Conservation (phyloP, 768 basidiomycete species). For the Dictyophora rubrovolvata region DNA sequence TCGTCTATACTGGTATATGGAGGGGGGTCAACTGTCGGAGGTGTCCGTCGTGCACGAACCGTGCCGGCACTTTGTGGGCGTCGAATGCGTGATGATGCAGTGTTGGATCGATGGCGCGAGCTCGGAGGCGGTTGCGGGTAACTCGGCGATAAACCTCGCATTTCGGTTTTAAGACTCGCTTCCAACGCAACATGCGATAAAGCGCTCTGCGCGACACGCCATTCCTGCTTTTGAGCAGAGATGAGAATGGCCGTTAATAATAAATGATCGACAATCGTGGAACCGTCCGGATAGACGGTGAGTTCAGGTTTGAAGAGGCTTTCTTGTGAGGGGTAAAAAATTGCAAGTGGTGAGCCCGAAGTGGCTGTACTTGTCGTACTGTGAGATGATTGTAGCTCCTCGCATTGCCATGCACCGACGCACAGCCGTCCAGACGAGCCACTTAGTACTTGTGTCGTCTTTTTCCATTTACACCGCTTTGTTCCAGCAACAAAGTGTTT, state of each 20-base stretch:
- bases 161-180: constrained; percentile 6
- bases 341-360: not conserved
- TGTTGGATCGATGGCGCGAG: not conserved
- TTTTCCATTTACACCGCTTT: constrained; percentile 7
- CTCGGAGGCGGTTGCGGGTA: not conserved
- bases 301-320: constrained; percentile 5
- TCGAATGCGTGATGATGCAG: not conserved
- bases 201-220: constrained; percentile 5
- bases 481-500: constrained; percentile 4
- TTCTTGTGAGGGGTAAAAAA: constrained; percentile 5
- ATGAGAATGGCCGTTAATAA: constrained; percentile 8
- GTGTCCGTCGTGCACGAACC: not conserved
- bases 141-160: constrained; percentile 1
- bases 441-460: not conserved
- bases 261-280: constrained; percentile 2
- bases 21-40: not conserved
- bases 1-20: constrained; percentile 9
- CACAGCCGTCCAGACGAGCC: not conserved
- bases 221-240: constrained; percentile 4
- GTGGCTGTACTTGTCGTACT: not conserved
- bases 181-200: constrained; percentile 2
- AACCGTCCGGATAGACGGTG: not conserved
- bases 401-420: not conserved
- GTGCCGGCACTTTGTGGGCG: constrained; percentile 1
- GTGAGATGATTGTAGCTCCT: not conserved